phyloP scores from a whole-genome alignment of 306 rosid species.

The Rosa multiflora region DNA sequence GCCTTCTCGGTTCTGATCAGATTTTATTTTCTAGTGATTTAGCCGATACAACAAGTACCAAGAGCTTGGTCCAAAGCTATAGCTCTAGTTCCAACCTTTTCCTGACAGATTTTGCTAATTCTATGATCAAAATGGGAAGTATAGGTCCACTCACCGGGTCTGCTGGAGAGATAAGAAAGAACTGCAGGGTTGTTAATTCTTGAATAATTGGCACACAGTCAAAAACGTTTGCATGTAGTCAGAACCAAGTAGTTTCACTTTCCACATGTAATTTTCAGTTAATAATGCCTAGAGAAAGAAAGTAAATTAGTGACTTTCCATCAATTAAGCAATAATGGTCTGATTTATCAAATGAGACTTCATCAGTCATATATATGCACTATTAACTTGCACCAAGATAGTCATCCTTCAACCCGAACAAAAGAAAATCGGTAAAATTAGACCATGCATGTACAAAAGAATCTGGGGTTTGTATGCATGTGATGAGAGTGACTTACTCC shows the following conservation, averaged over 20 bases:
- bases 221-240: not conserved
- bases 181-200: conserved; percentile 58
- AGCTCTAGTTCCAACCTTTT: conserved; percentile 40
- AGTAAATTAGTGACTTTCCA: not conserved
- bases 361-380: no score
- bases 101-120: conserved; percentile 52
- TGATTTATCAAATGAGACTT: no score
- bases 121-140: conserved; percentile 87
- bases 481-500: not conserved
- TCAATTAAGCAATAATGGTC: not conserved
- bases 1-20: conserved; percentile 80
- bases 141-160: conserved; percentile 61
- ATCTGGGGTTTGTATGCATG: not conserved
- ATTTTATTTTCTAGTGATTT: conserved; percentile 44
- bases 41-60: conserved; percentile 45
- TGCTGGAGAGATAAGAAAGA: conserved; percentile 72
- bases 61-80: conserved; percentile 54
- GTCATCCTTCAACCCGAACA: not conserved
- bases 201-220: not conserved
- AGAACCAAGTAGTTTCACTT: not conserved
- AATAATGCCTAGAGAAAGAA: not conserved
- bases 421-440: not conserved
- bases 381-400: no score
- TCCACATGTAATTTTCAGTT: not conserved
- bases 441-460: not conserved